Evolutionary conservation across 306 rosid species (phyloP).

Genomic region (Arachis stenosperma): DNA sequence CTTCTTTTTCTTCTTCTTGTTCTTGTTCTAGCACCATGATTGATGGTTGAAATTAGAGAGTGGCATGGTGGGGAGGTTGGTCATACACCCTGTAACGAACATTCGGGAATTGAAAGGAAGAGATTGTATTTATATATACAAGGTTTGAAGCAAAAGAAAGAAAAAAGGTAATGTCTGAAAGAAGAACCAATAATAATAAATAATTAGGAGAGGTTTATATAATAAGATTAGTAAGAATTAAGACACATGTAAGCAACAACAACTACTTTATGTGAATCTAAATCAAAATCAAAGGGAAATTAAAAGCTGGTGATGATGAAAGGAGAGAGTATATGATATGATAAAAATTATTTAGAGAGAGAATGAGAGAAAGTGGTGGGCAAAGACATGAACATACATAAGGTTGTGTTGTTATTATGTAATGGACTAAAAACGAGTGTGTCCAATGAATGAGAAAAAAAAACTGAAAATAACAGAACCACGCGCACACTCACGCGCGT

Average conservation of each 20-base stretch:
- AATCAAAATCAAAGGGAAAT: slow-evolving; percentile 30
- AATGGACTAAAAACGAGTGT: not conserved
- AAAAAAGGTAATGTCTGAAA: slow-evolving; percentile 31
- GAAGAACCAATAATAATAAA: slow-evolving; percentile 27
- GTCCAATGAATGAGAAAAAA: slow-evolving; percentile 34
- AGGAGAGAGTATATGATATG: not conserved
- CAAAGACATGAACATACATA: slow-evolving; percentile 6
- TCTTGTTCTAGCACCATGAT: slow-evolving; percentile 34
- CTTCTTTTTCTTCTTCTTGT: slow-evolving; percentile 22
- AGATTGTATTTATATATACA: not conserved
- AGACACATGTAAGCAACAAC: slow-evolving; percentile 44
- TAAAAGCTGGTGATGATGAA: slow-evolving; percentile 43
- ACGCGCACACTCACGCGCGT: slow-evolving; percentile 55
- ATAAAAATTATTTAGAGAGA: not conserved
- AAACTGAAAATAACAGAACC: slow-evolving; percentile 49
- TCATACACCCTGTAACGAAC: slow-evolving; percentile 45
- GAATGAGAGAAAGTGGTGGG: slow-evolving; percentile 27
- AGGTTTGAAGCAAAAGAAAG: slow-evolving; percentile 1
- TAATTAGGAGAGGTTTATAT: not conserved
- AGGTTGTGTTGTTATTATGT: too few relatives aligned
- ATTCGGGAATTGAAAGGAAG: slow-evolving; percentile 21
- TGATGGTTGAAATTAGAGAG: slow-evolving; percentile 38
- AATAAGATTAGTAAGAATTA: slow-evolving; percentile 21
- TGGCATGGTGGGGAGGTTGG: slow-evolving; percentile 34
- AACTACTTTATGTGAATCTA: slow-evolving; percentile 37